phyloP scores from a whole-genome alignment of 306 rosid species.

The Trifolium subterraneum region DNA sequence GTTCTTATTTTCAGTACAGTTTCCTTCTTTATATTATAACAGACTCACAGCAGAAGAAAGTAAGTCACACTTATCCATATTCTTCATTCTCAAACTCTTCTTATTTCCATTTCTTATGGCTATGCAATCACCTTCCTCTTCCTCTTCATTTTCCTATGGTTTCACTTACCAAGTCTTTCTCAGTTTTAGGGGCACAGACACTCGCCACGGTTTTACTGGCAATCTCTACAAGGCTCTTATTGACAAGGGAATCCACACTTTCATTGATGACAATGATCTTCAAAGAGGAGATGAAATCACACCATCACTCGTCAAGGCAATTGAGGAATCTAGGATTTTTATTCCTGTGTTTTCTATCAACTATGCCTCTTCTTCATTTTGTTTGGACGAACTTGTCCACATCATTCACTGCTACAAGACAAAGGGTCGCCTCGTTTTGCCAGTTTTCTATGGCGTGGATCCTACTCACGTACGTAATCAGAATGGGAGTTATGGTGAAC shows the following conservation, averaged over 20 bases:
- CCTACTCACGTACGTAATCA: constrained; percentile 1
- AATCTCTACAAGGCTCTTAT: not conserved
- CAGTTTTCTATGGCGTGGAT: constrained; percentile 15
- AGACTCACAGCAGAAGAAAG: too few species aligned
- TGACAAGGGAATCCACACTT: constrained; percentile 2
- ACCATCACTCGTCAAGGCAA: not conserved
- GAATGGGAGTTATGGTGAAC: not conserved
- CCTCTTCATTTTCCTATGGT: not conserved
- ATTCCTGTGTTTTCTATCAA: not conserved
- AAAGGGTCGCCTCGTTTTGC: not conserved
- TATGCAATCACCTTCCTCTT: not conserved
- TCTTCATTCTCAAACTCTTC: too few species aligned
- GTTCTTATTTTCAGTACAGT: too few species aligned
- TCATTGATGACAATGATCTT: constrained; percentile 24
- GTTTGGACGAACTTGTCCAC: constrained; percentile 29
- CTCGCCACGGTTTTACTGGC: not conserved
- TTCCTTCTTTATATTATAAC: too few species aligned
- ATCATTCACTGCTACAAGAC: not conserved
- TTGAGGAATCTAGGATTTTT: constrained; percentile 7
- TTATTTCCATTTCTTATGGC: not conserved
- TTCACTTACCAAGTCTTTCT: not conserved
- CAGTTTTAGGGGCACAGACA: not conserved
- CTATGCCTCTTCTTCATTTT: constrained; percentile 21
- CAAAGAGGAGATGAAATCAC: not conserved
- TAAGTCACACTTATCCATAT: too few species aligned